phyloP scores from a whole-genome alignment of 805 yeast genomes.

The Yamadazyma ubonensis region DNA sequence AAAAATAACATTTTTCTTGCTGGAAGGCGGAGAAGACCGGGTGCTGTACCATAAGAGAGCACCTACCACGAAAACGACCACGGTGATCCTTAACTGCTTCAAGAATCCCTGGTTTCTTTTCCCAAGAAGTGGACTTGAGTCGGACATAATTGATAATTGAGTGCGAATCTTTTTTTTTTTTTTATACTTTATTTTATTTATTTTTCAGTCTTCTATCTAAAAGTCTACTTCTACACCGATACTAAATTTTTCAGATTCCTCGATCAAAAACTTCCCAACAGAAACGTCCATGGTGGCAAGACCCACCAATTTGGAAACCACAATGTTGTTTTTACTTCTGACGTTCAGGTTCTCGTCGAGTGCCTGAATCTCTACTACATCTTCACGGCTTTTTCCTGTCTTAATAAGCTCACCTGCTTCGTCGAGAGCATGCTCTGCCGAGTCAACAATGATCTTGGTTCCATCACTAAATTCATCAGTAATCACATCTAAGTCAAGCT shows the following conservation, averaged over 20 bases:
- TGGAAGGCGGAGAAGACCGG: not conserved
- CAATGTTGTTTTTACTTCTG: constrained; percentile 24
- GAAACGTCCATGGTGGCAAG: constrained; percentile 63
- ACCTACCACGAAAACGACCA: constrained; percentile 1
- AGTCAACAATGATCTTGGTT: constrained; percentile 56
- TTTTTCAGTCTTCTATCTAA: not conserved
- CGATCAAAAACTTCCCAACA: constrained; percentile 45
- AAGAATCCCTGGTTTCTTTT: constrained; percentile 2
- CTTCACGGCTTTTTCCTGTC: constrained; percentile 30
- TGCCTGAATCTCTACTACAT: constrained; percentile 50
- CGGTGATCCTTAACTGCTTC: constrained; percentile 2
- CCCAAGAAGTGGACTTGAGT: constrained; percentile 6
- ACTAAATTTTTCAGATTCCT: not conserved
- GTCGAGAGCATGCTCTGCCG: constrained; percentile 50
- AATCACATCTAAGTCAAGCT: constrained; percentile 49
- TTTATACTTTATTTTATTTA: not conserved
- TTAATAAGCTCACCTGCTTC: constrained; percentile 69
- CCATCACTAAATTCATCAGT: constrained; percentile 28
- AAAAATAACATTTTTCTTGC: constrained; percentile 73
- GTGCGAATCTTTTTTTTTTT: not conserved
- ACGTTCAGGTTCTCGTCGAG: constrained; percentile 22
- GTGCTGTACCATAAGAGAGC: constrained; percentile 1
- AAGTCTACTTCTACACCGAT: constrained; percentile 4
- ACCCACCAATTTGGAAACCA: constrained; percentile 58
- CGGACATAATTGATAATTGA: constrained; percentile 7